These are phyloP conservation scores for Pichia californica DNA, from an alignment of 805 yeast genomes.

Conservation along the genomic window DNA sequence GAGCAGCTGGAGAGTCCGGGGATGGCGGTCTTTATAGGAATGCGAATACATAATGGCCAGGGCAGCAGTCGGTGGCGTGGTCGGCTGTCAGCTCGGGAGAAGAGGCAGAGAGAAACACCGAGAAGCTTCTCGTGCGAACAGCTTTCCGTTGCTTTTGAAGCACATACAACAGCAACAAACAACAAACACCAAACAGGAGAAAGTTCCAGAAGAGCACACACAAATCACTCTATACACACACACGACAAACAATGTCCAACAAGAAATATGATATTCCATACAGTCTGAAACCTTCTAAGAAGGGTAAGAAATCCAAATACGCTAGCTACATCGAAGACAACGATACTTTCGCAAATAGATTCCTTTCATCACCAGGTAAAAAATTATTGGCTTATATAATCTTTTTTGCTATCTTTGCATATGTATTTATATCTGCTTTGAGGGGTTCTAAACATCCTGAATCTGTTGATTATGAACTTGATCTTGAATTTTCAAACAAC, in stretches of 20 bases:
- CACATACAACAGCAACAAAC: too few relatives aligned
- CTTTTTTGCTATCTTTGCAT: slow-evolving; percentile 10
- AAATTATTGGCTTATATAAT: slow-evolving; percentile 11
- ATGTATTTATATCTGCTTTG: slow-evolving; percentile 8
- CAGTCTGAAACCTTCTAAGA: slow-evolving; percentile 23
- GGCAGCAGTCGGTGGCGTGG: slow-evolving; percentile 1
- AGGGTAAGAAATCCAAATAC: slow-evolving; percentile 16
- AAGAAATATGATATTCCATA: slow-evolving; percentile 32
- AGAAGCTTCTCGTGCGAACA: too few relatives aligned
- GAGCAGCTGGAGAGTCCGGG: too few relatives aligned
- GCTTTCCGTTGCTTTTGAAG: too few relatives aligned
- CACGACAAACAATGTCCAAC: background rate
- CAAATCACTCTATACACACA: too few relatives aligned
- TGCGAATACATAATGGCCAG: too few relatives aligned
- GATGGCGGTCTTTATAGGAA: too few relatives aligned
- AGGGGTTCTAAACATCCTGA: slow-evolving; percentile 1
- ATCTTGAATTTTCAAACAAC: slow-evolving; percentile 2
- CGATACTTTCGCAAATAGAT: slow-evolving; percentile 2
- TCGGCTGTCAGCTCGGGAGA: too few relatives aligned
- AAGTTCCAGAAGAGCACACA: too few relatives aligned
- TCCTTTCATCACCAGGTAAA: slow-evolving; percentile 29
- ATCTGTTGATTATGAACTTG: slow-evolving; percentile 11
- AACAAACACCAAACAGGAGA: too few relatives aligned
- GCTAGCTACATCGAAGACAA: slow-evolving; percentile 16
- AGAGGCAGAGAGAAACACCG: too few relatives aligned